phyloP scores from a whole-genome alignment of 306 rosid genomes.

The Pterocarpus santalinus region DNA sequence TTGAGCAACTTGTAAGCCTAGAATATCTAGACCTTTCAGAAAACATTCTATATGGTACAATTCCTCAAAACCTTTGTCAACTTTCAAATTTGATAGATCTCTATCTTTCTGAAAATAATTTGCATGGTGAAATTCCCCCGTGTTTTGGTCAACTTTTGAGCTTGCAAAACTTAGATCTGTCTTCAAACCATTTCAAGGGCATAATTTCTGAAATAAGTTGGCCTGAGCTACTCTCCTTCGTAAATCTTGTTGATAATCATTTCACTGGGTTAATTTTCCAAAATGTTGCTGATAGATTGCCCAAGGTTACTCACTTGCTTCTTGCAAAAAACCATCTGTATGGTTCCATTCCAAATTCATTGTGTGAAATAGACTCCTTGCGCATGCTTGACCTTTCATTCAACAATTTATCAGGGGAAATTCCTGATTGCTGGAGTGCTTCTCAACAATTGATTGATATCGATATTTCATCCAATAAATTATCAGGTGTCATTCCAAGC shows the following conservation, averaged over 20 bases:
- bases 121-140: no score
- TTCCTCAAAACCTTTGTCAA: constrained; percentile 36
- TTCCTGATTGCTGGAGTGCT: constrained; percentile 35
- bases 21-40: constrained; percentile 9
- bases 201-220: constrained; percentile 22
- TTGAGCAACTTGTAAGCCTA: constrained; percentile 38
- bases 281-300: constrained; percentile 29
- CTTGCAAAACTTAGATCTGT: neutral
- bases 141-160: neutral
- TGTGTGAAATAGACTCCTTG: constrained; percentile 32
- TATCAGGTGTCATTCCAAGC: constrained; percentile 28
- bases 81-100: no score
- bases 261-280: constrained; percentile 25
- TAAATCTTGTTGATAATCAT: constrained; percentile 33
- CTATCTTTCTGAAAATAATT: no score
- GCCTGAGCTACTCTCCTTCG: constrained; percentile 3
- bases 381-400: constrained; percentile 41
- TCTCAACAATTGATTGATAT: neutral
- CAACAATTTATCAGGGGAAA: constrained; percentile 40
- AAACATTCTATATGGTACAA: constrained; percentile 19
- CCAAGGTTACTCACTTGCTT: constrained; percentile 31
- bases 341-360: constrained; percentile 32
- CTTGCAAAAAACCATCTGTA: constrained; percentile 25
- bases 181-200: neutral
- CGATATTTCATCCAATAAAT: constrained; percentile 16